These are phyloP conservation scores for Hericium erinaceus DNA, from an alignment of 768 basidiomycete genomes.

Conservation along the genomic window DNA sequence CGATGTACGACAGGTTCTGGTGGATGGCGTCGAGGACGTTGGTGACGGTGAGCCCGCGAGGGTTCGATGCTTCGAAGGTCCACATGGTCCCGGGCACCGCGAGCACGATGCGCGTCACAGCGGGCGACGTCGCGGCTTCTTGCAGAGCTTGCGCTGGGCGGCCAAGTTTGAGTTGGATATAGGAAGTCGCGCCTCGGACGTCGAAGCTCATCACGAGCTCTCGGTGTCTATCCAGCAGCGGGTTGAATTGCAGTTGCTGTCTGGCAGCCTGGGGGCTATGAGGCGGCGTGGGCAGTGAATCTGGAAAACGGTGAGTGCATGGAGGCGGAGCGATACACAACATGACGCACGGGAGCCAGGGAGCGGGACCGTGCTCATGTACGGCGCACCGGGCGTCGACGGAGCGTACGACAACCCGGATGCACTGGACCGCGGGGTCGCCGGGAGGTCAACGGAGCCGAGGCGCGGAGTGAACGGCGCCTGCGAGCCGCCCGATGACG, in stretches of 20 bases:
- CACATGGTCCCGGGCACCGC: conserved; percentile 7
- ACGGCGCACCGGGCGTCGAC: conserved; percentile 11
- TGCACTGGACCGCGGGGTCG: conserved; percentile 6
- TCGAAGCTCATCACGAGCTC: neutral
- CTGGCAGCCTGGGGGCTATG: neutral
- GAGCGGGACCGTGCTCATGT: conserved; percentile 9
- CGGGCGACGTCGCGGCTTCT: neutral
- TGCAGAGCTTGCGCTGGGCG: neutral
- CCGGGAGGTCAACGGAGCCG: conserved; percentile 9
- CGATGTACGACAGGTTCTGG: conserved; percentile 1
- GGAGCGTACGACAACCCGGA: conserved; percentile 3
- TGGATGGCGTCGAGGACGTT: conserved; percentile 7
- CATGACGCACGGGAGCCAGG: conserved; percentile 4
- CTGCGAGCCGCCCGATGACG: neutral
- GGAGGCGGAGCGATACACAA: neutral
- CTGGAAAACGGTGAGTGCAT: neutral
- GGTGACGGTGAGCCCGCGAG: conserved; percentile 7
- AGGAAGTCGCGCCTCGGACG: neutral
- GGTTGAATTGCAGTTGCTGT: neutral
- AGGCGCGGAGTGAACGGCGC: conserved; percentile 6
- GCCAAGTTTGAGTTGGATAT: neutral
- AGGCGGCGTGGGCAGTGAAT: neutral
- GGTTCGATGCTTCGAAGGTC: conserved; percentile 5
- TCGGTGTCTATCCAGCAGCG: neutral
- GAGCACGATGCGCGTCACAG: conserved; percentile 1